Base-by-base conservation (phyloP, 2,329 filamentous ascomycete species). In the Fusarium pseudonygamai region DNA sequence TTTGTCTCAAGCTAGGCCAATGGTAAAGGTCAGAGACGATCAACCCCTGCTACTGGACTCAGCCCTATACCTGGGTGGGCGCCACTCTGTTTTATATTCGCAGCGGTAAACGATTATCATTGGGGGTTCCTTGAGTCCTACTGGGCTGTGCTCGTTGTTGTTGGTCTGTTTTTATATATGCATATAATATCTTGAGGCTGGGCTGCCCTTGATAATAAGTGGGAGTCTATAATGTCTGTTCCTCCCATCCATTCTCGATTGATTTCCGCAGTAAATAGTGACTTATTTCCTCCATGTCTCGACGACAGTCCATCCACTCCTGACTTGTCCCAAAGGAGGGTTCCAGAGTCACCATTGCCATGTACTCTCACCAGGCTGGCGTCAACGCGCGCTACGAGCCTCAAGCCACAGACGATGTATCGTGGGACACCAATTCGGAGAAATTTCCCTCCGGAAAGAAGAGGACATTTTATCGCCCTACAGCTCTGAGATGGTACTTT, bases 401-500 rank as follows among this genome's bases (percentile, higher is more conserved):
- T 22, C 73, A 76, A 63, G 68, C 75, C 28, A 72, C 75, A 32
- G 67, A 77, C n/a, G 75, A 78, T 39, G 50, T 57, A 34, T 50
- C 64, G 13, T 77, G 75, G 76, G 73, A 78, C 28, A 67, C 58
- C 28, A 64, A 56, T 22, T 37, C 61, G 16, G 53, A 63, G 24
- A 71, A 76, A 37, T 57, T 64, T 26, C 61, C 75, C 7, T 55
- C 65, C 10, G 39, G 49, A n/a, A 66, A 47, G 43, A 77, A 73
- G 39, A 65, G 60, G 30, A 50, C 69, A 18, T 72, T 77, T 52
- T 78, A 78, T 43, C 72, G 65, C 18, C 77, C 77, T 8, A 78
- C 77, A 32, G 74, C 77, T 26, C 49, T 78, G 32, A 60, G 76
- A 64, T 78, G 77, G 77, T 75, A 77, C 58, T 78, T 74, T 30